Evolutionary conservation across 495 filamentous ascomycete species (phyloP), one percentile per base, ranked within the genome.

Genomic region (Aspergillus wentii): DNA sequence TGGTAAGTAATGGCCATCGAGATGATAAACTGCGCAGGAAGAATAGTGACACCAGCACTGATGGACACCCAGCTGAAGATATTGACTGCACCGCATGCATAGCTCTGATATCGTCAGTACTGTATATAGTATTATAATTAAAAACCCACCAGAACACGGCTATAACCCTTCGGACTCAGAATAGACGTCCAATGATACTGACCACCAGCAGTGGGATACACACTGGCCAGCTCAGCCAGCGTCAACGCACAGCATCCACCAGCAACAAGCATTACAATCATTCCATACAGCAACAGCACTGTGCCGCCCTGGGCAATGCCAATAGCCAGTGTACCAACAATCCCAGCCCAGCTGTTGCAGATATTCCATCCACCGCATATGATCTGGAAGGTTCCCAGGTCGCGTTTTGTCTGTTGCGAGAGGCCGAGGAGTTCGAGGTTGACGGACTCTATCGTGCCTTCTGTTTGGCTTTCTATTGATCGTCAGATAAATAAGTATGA

Each of bases 141-240:
- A 29, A 4, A 5, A 29, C 37, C 15, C 31, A 40, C n/a, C 25
- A 39, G 29, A 47, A 31, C 34, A 39, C 41, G 39, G 31, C 40
- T 40, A 17, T 22, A 21, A 5, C 21, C 36, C 35, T 38, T 42
- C 28, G 33, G 44, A 23, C 33, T 33, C 35, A 33, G 33, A 34
- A 36, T 30, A 20, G 29, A 30, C 16, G 33, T 41, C 43, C 44
- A 54, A 35, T 54, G 51, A 32, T 55, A 73, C 44, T 73, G 69
- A 8, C 69, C 69, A 4, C 68, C 69, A 5, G 66, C 65, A 1
- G 71, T 72, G 0, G 68, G 66, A 53, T 64, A 72, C 25, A 62
- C 64, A 3, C 62, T 59, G 0, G 63, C 56, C 21, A 75, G 51
- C 46, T 75, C 71, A 16, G 60, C 67, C 14, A 72, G 50, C n/a